phyloP scores from a whole-genome alignment of 768 basidiomycete species.

The Phlebiopsis flavidoalba region DNA sequence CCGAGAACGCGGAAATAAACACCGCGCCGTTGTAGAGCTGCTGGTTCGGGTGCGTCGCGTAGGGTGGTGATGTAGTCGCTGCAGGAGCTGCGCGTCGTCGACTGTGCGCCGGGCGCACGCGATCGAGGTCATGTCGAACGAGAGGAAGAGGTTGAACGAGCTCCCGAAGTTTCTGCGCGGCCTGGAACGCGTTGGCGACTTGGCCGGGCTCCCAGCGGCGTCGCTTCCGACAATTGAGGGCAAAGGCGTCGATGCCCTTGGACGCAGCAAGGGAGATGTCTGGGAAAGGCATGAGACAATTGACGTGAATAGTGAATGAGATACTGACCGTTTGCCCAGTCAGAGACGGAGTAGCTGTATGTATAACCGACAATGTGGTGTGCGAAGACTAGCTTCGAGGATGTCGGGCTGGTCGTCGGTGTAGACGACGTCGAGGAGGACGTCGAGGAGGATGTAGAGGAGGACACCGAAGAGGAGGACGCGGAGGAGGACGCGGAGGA shows the following conservation, averaged over 20 bases:
- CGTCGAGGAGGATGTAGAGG: neutral
- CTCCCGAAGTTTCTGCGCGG: conserved; percentile 22
- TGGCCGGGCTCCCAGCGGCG: conserved; percentile 60
- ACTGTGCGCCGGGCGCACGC: conserved; percentile 44
- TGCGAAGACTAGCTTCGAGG: conserved; percentile 17
- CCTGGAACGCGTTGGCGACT: conserved; percentile 57
- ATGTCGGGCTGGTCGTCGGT: neutral
- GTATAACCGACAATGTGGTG: conserved; percentile 52
- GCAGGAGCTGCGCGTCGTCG: conserved; percentile 46
- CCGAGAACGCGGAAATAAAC: conserved; percentile 69
- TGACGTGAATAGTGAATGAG: neutral
- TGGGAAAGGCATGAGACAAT: neutral
- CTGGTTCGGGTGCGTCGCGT: conserved; percentile 55
- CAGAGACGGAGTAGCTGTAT: conserved; percentile 45
- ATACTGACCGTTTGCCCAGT: conserved; percentile 34
- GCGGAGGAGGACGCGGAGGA: neutral
- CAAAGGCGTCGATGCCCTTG: conserved; percentile 64
- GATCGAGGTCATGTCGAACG: conserved; percentile 34
- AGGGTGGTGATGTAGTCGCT: conserved; percentile 49
- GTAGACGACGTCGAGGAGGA: neutral
- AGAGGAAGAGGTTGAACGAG: conserved; percentile 46
- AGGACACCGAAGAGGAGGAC: neutral
- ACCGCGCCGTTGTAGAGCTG: conserved; percentile 40
- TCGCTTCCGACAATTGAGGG: conserved; percentile 58
- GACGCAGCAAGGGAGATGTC: conserved; percentile 52